phyloP scores from a whole-genome alignment of 1,284 basidiomycete genomes.

The Tilletia setariae region DNA sequence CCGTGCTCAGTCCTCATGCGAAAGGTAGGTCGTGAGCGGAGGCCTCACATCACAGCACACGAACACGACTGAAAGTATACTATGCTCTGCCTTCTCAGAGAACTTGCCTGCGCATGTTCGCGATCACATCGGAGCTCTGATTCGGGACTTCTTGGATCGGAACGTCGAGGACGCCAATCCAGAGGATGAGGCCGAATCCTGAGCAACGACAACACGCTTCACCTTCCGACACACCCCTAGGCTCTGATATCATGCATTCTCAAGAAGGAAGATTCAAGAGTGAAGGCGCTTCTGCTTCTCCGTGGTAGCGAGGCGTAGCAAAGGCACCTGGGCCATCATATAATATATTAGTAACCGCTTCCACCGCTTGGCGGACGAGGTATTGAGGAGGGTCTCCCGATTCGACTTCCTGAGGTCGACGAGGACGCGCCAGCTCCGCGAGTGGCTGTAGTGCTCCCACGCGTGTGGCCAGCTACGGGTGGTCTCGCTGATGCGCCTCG shows the following conservation, averaged over 20 bases:
- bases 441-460: background rate
- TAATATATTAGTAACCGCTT: no score
- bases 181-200: no score
- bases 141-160: slow-evolving; percentile 34
- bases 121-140: slow-evolving; percentile 28
- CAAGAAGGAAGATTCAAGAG: no score
- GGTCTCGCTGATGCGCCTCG: background rate
- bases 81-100: slow-evolving; percentile 18
- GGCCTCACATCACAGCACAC: background rate
- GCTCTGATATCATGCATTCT: no score
- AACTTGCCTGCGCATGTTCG: slow-evolving; percentile 33
- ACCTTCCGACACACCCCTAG: no score
- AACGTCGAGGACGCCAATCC: slow-evolving; percentile 33
- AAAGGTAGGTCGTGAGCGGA: slow-evolving; percentile 27
- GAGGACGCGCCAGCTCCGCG: background rate
- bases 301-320: no score
- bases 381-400: slow-evolving; percentile 3
- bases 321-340: no score
- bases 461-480: slow-evolving; percentile 9
- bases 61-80: background rate
- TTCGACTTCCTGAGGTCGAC: background rate
- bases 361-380: background rate
- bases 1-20: slow-evolving; percentile 28
- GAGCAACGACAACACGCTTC: no score
- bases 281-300: no score